phyloP scores from a whole-genome alignment of 1,284 basidiomycete genomes.

The Cutaneotrichosporon mucoides region DNA sequence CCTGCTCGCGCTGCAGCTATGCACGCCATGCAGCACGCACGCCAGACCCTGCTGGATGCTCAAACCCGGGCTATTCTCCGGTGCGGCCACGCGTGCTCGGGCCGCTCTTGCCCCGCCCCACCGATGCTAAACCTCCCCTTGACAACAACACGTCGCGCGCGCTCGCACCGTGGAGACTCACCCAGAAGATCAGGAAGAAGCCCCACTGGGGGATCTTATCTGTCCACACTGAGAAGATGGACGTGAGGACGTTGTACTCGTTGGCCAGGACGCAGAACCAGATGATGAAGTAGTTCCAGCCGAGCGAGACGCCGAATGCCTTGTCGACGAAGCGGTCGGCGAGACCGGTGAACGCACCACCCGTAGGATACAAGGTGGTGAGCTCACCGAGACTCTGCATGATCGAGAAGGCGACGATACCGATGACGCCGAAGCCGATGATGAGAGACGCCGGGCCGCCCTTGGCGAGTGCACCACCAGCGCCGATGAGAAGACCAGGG shows the following conservation, averaged over 20 bases:
- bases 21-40: no score
- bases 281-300: conserved; percentile 32
- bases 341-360: conserved; percentile 23
- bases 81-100: no score
- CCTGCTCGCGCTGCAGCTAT: no score
- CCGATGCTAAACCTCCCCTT: no score
- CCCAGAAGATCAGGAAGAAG: conserved; percentile 25
- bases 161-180: conserved; percentile 1
- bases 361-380: conserved; percentile 23
- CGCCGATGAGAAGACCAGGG: conserved; percentile 23
- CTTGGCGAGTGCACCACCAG: conserved; percentile 21
- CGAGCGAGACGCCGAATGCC: conserved; percentile 21
- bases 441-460: conserved; percentile 24
- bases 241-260: conserved; percentile 29
- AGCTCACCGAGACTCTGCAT: conserved; percentile 30
- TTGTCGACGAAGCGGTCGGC: conserved; percentile 27
- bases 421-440: conserved; percentile 26
- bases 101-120: no score
- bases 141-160: no score
- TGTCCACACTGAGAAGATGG: conserved; percentile 18
- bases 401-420: conserved; percentile 21
- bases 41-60: no score
- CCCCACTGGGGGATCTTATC: conserved; percentile 24
- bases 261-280: conserved; percentile 30
- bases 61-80: no score